Conservation (phyloP, 176 grass and related monocot genomes). For the Alopecurus myosuroides region DNA sequence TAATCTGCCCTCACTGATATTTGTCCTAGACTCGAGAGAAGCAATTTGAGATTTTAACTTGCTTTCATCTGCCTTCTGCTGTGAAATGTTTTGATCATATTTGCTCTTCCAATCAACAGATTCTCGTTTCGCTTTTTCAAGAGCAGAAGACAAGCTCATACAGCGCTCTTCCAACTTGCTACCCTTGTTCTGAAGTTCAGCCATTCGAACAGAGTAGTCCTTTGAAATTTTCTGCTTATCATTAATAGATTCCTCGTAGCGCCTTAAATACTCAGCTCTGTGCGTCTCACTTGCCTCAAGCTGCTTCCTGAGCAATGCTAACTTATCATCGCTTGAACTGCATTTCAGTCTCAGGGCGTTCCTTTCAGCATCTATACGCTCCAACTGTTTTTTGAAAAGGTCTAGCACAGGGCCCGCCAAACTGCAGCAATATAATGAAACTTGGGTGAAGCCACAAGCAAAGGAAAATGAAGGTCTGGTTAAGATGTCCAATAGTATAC, state of each 20-base stretch:
- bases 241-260: conserved; percentile 80
- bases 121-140: conserved; percentile 73
- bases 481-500: background rate
- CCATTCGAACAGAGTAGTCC: conserved; percentile 62
- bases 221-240: conserved; percentile 97
- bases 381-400: conserved; percentile 78
- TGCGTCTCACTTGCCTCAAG: conserved; percentile 84
- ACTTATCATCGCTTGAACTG: conserved; percentile 81
- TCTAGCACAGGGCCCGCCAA: conserved; percentile 77
- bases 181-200: conserved; percentile 77
- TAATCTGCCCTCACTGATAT: conserved; percentile 85
- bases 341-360: conserved; percentile 74
- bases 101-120: conserved; percentile 80
- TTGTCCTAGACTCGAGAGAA: conserved; percentile 71
- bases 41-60: conserved; percentile 78
- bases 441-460: background rate
- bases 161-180: conserved; percentile 91
- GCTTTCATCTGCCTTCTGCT: conserved; percentile 77
- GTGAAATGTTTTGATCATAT: conserved; percentile 43
- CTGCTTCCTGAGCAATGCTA: conserved; percentile 74
- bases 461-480: background rate
- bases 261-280: conserved; percentile 75
- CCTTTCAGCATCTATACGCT: conserved; percentile 72
- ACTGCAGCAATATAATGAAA: conserved; percentile 39
- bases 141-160: conserved; percentile 47